Percentiles rank a stretch among this genome's conserved stretches.
phyloP scores from a whole-genome alignment of 176 grass and related monocot species.

The Oryza glaberrima region DNA sequence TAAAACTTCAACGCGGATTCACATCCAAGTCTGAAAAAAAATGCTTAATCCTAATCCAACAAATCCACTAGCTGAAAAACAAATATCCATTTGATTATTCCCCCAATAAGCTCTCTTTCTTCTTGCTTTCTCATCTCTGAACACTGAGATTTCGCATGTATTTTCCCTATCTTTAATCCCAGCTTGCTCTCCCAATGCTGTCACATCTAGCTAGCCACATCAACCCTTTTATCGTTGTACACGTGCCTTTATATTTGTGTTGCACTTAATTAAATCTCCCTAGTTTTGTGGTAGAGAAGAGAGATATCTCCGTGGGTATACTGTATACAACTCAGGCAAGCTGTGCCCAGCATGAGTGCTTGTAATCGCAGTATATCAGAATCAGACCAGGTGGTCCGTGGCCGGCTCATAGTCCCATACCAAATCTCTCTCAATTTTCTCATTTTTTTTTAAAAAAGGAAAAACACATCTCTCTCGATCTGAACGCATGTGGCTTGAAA shows the following conservation, averaged over 20 bases:
- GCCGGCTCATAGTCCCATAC: neutral
- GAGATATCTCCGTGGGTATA: neutral
- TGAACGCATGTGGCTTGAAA: neutral
- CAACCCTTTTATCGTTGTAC: neutral
- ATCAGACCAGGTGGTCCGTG: neutral
- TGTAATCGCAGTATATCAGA: neutral
- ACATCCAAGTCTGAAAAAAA: neutral
- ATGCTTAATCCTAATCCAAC: neutral
- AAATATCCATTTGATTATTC: neutral
- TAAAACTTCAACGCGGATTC: neutral
- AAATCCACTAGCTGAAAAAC: neutral
- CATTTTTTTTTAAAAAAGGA: no score
- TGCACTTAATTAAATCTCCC: neutral
- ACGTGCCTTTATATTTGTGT: neutral
- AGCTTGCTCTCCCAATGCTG: neutral
- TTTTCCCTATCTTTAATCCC: neutral
- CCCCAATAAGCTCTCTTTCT: neutral
- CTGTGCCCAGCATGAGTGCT: neutral
- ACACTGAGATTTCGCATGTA: neutral
- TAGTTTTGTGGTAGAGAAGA: neutral
- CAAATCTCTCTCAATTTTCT: neutral
- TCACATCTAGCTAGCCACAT: constrained; percentile 10
- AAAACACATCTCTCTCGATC: neutral
- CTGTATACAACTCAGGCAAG: neutral
- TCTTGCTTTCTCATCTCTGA: neutral